phyloP scores from a whole-genome alignment of 164 flowering plant species.

The Chloranthus sessilifolius region DNA sequence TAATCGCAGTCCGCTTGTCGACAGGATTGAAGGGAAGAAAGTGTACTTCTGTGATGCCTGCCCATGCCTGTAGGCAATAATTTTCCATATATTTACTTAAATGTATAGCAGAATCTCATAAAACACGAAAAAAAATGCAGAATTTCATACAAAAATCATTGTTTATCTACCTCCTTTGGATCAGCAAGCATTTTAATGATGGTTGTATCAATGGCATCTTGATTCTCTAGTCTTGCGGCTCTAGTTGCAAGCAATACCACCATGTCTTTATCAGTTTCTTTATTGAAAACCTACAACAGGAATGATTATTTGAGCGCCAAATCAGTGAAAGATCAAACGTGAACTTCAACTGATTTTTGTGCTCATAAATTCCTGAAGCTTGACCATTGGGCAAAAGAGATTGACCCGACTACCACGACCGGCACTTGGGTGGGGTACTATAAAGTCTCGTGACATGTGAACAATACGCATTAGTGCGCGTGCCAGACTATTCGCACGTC shows the following conservation, averaged over 20 bases:
- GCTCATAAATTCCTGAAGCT: too few species aligned
- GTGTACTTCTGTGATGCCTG: slow-evolving; percentile 70
- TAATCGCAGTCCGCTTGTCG: slow-evolving; percentile 82
- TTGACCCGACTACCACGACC: too few species aligned
- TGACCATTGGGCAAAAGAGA: too few species aligned
- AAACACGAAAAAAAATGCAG: slow-evolving; percentile 3
- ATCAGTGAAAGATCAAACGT: too few species aligned
- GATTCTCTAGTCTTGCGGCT: slow-evolving; percentile 84
- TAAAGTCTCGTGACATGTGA: too few species aligned
- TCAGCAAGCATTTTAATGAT: slow-evolving; percentile 79
- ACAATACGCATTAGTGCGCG: too few species aligned
- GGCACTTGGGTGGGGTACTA: too few species aligned
- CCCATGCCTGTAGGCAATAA: slow-evolving; percentile 50
- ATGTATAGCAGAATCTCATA: too few species aligned
- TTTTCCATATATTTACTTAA: not conserved
- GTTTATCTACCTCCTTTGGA: slow-evolving; percentile 69
- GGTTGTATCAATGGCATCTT: slow-evolving; percentile 89
- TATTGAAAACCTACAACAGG: slow-evolving; percentile 52
- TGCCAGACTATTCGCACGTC: too few species aligned
- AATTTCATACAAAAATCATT: slow-evolving; percentile 1
- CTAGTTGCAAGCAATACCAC: slow-evolving; percentile 74
- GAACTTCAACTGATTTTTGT: too few species aligned
- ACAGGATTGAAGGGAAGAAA: slow-evolving; percentile 91
- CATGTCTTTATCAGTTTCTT: slow-evolving; percentile 56
- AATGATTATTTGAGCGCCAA: too few species aligned